Evolutionary conservation across 768 basidiomycete species (phyloP), one percentile per base, ranked within the genome.

Genomic region (Pholiota conissans): DNA sequence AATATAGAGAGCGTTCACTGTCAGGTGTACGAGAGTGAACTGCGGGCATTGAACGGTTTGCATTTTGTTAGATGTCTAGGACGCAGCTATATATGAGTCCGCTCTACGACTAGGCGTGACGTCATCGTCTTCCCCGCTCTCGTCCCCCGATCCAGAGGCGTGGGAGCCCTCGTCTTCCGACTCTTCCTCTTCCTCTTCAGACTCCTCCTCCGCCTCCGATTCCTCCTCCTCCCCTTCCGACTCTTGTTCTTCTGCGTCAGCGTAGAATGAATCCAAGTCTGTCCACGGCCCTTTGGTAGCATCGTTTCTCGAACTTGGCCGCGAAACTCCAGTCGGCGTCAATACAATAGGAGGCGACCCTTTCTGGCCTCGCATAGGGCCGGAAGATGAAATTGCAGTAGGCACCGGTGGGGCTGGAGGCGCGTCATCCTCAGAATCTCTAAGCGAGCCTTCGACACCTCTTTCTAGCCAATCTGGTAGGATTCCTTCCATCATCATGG

Each of bases 381-480:
- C 53, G 52, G 61, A 65, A 47, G 68, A 82, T 62, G 77, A 78
- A 42, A 82, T 72, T 1, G 80, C 77, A 30, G 73, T 69, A 3
- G 73, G 66, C 16, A 65, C 71, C 37, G 73, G 72, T 18, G 70
- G 67, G 7, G 66, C 67, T 20, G 73, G 69, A 29, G 71, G 65
- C 1, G 62, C 62, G 55, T 89, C 88, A 9, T 88, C 86, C 46
- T 80, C 82, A 18, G 74, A 77, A 59, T 93, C 89, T 57, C 95
- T 82, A 55, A 98, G 72, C 0, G 82, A 77, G 1, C 90, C 74
- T 62, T 94, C 91, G 3, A 91, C 91, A 0, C 93, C 94, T 54
- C 84, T 79, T 69, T 95, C 93, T 5, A 90, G 78, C 95, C 95
- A 97, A 64, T 93, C 92, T 0, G 93, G 91, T 0, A 96, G 55